These are phyloP conservation scores for Coemansia sp. DNA, from an alignment of 192 early-diverging fungal genomes.

Conservation along the genomic window DNA sequence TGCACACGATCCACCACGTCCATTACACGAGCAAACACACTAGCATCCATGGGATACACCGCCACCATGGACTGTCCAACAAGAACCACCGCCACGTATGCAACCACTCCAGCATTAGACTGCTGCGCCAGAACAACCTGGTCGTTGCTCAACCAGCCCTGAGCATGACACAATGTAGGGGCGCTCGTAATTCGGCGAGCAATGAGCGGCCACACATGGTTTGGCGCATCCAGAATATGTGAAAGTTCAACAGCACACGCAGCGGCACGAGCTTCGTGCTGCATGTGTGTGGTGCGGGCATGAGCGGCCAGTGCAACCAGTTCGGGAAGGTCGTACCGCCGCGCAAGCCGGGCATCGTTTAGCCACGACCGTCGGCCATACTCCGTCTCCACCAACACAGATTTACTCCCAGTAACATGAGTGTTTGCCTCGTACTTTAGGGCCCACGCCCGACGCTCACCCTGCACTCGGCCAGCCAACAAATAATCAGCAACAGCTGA, in stretches of 20 bases:
- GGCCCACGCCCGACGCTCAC: not conserved
- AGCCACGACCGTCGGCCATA: conserved; percentile 11
- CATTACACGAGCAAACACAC: not conserved
- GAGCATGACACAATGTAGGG: conserved; percentile 7
- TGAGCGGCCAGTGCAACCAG: conserved; percentile 38
- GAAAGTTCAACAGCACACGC: not conserved
- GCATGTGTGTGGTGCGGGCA: not conserved
- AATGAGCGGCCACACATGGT: conserved; percentile 7
- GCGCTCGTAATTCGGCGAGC: not conserved
- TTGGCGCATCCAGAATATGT: not conserved
- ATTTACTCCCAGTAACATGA: not conserved
- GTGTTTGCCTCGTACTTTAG: not conserved
- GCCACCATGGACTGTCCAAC: not conserved
- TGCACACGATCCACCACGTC: not conserved
- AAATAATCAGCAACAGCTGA: conserved; percentile 38
- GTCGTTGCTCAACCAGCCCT: not conserved
- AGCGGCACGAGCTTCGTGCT: not conserved
- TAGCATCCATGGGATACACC: conserved; percentile 19
- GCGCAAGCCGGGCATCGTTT: conserved; percentile 20
- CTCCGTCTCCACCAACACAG: not conserved
- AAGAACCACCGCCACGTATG: conserved; percentile 21
- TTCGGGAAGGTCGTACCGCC: conserved; percentile 40
- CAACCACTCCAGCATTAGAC: not conserved
- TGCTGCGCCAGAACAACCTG: not conserved
- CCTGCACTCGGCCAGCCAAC: not conserved